Evolutionary conservation across 164 flowering plant genomes (phyloP).

Genomic region (Stephania yunnanensis): DNA sequence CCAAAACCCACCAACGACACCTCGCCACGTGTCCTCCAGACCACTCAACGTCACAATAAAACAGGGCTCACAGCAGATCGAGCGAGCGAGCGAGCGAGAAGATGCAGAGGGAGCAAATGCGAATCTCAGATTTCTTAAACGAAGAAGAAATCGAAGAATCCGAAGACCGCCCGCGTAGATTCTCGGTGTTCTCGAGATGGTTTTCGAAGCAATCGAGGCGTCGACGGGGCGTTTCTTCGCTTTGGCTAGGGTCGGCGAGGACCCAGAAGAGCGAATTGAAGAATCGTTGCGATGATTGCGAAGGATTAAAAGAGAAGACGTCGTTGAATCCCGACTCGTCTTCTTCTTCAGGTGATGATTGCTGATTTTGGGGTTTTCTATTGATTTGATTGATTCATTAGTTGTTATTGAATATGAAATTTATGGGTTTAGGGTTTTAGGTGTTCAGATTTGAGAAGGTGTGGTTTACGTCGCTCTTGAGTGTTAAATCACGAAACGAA

Average conservation of each 20-base stretch:
- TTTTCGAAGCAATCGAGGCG: background rate
- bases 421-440: too few species aligned
- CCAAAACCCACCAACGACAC: background rate
- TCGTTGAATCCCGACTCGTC: background rate
- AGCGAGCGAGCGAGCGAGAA: background rate
- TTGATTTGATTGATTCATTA: background rate
- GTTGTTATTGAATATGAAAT: background rate
- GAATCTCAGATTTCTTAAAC: background rate
- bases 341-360: background rate
- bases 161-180: background rate
- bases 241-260: background rate
- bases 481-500: too few species aligned
- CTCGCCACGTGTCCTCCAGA: background rate
- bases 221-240: background rate
- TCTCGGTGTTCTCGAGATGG: background rate
- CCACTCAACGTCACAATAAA: background rate
- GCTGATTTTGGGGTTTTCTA: background rate
- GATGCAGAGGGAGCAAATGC: background rate
- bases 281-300: background rate
- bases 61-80: background rate
- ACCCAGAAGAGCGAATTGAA: background rate
- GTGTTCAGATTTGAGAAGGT: too few species aligned
- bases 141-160: background rate
- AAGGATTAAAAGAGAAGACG: background rate
- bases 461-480: too few species aligned